Evolutionary conservation across 148 eudicot genomes (phyloP).

Genomic region (Rhododendron henanense): DNA sequence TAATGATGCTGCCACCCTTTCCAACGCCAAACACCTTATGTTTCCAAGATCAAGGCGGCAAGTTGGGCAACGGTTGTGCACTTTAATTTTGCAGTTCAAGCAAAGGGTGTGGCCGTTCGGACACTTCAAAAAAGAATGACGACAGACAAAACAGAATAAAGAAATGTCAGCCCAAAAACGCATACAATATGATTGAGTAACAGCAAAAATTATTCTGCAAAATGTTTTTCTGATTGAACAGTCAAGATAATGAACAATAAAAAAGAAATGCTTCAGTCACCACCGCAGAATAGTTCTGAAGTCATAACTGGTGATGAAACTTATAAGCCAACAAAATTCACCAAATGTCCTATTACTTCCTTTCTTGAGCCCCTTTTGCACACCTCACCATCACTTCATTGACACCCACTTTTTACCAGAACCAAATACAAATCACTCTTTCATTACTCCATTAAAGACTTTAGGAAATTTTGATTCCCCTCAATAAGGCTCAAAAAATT

Average conservation of each 20-base stretch:
- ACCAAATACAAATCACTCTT: not conserved
- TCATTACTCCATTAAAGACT: not conserved
- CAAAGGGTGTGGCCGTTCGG: conserved; percentile 63
- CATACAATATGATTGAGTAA: not conserved
- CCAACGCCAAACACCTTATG: conserved; percentile 55
- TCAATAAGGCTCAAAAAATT: not conserved
- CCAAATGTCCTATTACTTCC: not conserved
- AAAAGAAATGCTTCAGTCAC: not conserved
- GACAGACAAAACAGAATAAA: conserved; percentile 5
- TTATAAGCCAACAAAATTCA: not conserved
- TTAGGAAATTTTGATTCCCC: not conserved
- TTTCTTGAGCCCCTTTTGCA: not conserved
- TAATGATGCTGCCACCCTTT: conserved; percentile 52
- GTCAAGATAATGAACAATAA: not conserved
- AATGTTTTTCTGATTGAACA: not conserved
- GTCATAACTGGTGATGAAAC: not conserved
- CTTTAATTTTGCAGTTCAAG: conserved; percentile 43
- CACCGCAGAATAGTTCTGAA: not conserved
- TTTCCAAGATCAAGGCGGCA: conserved; percentile 50
- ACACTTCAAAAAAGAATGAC: conserved; percentile 29
- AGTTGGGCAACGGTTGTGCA: conserved; percentile 48
- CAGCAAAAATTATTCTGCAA: not conserved
- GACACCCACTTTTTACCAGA: not conserved
- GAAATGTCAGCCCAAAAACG: not conserved
- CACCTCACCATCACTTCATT: not conserved